A percentile compares a stretch with the other conserved stretches of the same genome.
Evolutionary conservation across 495 filamentous ascomycete species (phyloP).

Genomic region (Penicillium paxilli): DNA sequence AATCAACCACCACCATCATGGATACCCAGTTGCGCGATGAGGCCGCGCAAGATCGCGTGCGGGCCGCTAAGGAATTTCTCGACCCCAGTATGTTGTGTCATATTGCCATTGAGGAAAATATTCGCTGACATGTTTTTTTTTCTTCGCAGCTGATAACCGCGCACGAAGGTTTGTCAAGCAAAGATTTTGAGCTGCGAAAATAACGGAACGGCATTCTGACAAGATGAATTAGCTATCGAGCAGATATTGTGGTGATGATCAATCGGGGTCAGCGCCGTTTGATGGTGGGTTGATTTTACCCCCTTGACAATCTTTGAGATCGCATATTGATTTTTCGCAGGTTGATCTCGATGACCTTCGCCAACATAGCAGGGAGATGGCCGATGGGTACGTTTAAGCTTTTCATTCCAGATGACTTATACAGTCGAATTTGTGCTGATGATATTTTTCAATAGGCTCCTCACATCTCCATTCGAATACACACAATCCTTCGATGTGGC

Average conservation of each 20-base stretch:
- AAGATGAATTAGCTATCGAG: constrained; percentile 58
- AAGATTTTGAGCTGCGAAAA: neutral
- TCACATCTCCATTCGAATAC: constrained; percentile 86
- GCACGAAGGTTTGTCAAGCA: constrained; percentile 56
- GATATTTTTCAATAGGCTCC: constrained; percentile 48
- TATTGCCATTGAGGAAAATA: neutral
- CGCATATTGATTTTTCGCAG: constrained; percentile 36
- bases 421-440: neutral
- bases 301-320: neutral
- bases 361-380: constrained; percentile 82
- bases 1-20: constrained; percentile 50
- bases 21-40: constrained; percentile 79
- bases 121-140: constrained; percentile 23
- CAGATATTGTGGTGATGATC: constrained; percentile 90
- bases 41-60: constrained; percentile 75
- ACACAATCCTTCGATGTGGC: constrained; percentile 84
- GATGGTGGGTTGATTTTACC: constrained; percentile 40
- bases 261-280: constrained; percentile 78
- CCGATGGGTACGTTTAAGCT: constrained; percentile 62
- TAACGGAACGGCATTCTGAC: constrained; percentile 15
- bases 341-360: constrained; percentile 95
- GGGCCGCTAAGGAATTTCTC: constrained; percentile 79
- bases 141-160: constrained; percentile 41
- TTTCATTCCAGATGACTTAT: neutral
- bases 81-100: constrained; percentile 68